These are phyloP conservation scores for Spathaspora passalidarum DNA, from an alignment of 805 yeast genomes.

Conservation along the genomic window DNA sequence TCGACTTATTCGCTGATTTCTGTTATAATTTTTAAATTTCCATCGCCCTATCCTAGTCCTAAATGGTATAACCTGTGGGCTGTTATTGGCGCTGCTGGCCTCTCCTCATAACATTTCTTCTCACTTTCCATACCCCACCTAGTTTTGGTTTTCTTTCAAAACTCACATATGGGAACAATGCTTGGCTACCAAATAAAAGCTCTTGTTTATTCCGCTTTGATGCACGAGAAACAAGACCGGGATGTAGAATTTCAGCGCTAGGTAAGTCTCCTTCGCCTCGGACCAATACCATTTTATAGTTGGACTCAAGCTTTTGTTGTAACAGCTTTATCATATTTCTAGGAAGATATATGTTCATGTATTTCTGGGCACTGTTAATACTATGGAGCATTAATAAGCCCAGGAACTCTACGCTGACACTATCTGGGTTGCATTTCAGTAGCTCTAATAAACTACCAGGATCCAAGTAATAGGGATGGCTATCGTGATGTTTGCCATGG, in stretches of 20 bases:
- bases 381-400: conserved; percentile 71
- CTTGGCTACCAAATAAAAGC: conserved; percentile 10
- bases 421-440: not conserved
- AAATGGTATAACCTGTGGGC: too few species aligned
- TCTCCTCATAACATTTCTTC: conserved; percentile 52
- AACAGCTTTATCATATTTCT: not conserved
- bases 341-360: conserved; percentile 61
- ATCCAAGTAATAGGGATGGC: conserved; percentile 2
- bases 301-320: conserved; percentile 1
- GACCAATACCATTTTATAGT: conserved; percentile 40
- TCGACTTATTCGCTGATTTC: too few species aligned
- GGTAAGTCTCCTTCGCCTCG: conserved; percentile 72
- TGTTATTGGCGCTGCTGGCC: conserved; percentile 12
- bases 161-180: conserved; percentile 43
- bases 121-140: conserved; percentile 56
- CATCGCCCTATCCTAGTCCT: too few species aligned
- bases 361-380: conserved; percentile 35
- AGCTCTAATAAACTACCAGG: conserved; percentile 10
- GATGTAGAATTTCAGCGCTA: conserved; percentile 45
- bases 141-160: conserved; percentile 39
- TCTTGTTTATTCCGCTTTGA: conserved; percentile 13
- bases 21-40: too few species aligned
- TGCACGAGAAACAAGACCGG: conserved; percentile 20
- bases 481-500: not conserved
- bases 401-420: conserved; percentile 23